Base-by-base conservation (phyloP, 148 eudicot genomes). In the Rhododendron kiyosumense region DNA sequence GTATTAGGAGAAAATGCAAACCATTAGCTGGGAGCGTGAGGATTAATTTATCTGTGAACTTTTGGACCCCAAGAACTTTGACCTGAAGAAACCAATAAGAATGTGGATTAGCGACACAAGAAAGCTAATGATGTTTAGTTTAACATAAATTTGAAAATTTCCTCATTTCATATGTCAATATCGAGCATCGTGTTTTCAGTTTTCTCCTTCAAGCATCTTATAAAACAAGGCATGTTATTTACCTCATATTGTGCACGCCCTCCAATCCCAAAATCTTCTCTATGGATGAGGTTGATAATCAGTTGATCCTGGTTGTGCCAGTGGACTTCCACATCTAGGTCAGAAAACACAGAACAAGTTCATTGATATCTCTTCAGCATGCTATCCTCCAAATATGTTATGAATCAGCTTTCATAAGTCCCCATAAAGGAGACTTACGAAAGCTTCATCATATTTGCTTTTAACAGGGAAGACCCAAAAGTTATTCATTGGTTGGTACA, bases 21-120 rank as follows among this genome's bases (percentile, higher is more conserved):
- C 98, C 96, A 11, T 86, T 96, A 76, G 92, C 91, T 74, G 96
- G 94, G 69, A 92, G 95, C 59, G 91, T 89, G 85, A 94, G 83
- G 75, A 90, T 87, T 54, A 96, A 79, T 84, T 85, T 92, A 85
- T 94, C 97, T 83, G 87, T 88, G 78, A 96, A 93, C 54, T 88
- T 89, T 83, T 82, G 81, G 28, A 77, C 79, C 61, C 90, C 87
- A 71, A 59, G 78, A 45, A 90, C 94, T 85, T 88, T 89, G 80
- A 96, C 87, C 95, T 93, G 84, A 75, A 84, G 38, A 34, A 76
- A 51, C 83, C 76, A 83, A 51, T 7, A 52, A 45, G 84, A 76
- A 26, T 5, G 28, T 36, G 57, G 12, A 79, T 54, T 24, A 63
- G 45, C 30, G 38, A 80, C 79, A 45, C 9, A 54, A 75, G 43